Percentiles rank a stretch among this genome's conserved stretches.
These are phyloP conservation scores for Nepenthes alata DNA, from an alignment of 179 eudicot genomes.

Conservation along the genomic window DNA sequence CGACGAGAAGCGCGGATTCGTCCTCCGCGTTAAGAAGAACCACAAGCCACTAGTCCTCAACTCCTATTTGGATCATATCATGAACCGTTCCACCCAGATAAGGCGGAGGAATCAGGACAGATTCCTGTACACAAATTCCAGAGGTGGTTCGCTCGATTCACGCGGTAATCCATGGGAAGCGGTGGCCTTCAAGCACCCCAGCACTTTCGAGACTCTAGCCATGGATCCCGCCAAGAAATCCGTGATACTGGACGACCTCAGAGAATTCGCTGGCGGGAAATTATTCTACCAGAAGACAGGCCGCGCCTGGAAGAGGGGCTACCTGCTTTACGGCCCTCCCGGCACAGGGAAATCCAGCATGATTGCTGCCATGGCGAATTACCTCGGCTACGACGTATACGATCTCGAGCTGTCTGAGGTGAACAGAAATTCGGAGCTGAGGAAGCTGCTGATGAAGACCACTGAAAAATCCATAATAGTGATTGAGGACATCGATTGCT, in stretches of 20 bases:
- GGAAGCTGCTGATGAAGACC: constrained; percentile 72
- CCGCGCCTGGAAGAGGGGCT: constrained; percentile 53
- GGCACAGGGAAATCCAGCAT: constrained; percentile 35
- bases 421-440: constrained; percentile 50
- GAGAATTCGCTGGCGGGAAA: constrained; percentile 49
- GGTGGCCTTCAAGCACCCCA: constrained; percentile 90
- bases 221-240: constrained; percentile 57
- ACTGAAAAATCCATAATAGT: constrained; percentile 74
- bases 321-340: constrained; percentile 25
- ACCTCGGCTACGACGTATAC: constrained; percentile 57
- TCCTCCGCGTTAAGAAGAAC: constrained; percentile 42
- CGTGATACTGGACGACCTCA: constrained; percentile 44
- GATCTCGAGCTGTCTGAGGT: constrained; percentile 84
- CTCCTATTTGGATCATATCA: constrained; percentile 57
- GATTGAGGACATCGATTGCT: constrained; percentile 83
- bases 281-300: constrained; percentile 62
- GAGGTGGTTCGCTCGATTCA: constrained; percentile 70
- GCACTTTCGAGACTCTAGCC: constrained; percentile 77
- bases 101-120: constrained; percentile 55
- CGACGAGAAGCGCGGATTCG: constrained; percentile 71
- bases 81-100: constrained; percentile 46
- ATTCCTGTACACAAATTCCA: constrained; percentile 62
- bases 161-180: constrained; percentile 79
- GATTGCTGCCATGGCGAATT: constrained; percentile 36
- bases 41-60: constrained; percentile 26